Evolutionary conservation across 1,284 basidiomycete species (phyloP), one percentile per base, ranked within the genome.

Genomic region (Boletus mariae): DNA sequence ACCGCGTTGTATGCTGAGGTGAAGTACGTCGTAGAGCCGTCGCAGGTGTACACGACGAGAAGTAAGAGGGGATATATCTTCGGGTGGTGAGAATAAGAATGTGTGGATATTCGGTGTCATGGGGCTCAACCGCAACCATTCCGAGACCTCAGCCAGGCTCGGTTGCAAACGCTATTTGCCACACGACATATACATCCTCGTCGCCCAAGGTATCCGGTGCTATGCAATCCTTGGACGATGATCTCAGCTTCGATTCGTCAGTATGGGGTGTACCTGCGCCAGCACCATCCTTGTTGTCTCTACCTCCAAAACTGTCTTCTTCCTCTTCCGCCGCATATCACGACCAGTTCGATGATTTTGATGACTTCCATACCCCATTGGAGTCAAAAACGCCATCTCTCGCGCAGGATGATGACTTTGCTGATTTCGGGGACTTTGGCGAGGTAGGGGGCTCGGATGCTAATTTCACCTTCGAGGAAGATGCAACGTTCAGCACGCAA

Each of bases 391-490:
- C 71, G 2, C 70, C 69, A 23, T 69, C 67, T 28, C 73, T 72
- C 10, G 73, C 63, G 8, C 78, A 73, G 8, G 84, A 84, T 43
- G 88, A 89, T 63, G 88, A 89, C 55, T 90, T 88, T 69, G 90
- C 85, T 47, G 90, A 94, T 64, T 94, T 94, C 75, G 92, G 88
- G 15, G 90, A 91, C 61, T 92, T 92, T 69, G 90, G 82, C 52
- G 91, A 91, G 58, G 82, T 76, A 13, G 78, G 78, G 51, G 73
- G 68, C 49, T 57, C 73, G 38, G 66, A 61, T 31, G 41, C 51
- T 50, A 57, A 57, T 44, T 71, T 68, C 41, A 54, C 63, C 20
- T 75, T 83, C 62, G 74, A 68, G 20, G 76, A 75, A 49, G 70
- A 73, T 17, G 65, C 62, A n/a, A 67, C 64, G 7, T 80, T 81